Evolutionary conservation across 306 rosid genomes (phyloP).

Genomic region (Malus sylvestris): DNA sequence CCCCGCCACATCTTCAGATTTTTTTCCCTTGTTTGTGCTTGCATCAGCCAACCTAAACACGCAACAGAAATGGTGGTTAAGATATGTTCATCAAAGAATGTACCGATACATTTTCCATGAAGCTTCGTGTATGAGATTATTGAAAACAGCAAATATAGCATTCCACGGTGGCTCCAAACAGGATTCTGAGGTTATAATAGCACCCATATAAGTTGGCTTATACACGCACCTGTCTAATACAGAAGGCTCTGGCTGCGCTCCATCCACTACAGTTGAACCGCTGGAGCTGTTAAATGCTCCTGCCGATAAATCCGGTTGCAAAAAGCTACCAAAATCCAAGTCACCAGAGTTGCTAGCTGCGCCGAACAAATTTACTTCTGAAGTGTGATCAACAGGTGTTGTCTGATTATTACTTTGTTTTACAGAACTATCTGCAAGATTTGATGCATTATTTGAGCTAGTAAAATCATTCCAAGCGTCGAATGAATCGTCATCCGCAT

Average conservation of each 20-base stretch:
- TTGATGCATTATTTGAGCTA: conserved; percentile 31
- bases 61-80: conserved; percentile 14
- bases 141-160: neutral
- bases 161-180: neutral
- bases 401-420: conserved; percentile 24
- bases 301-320: conserved; percentile 36
- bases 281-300: conserved; percentile 29
- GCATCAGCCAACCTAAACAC: conserved; percentile 42
- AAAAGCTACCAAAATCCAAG: conserved; percentile 37
- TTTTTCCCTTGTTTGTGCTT: conserved; percentile 21
- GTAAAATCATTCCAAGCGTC: conserved; percentile 63
- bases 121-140: neutral
- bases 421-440: conserved; percentile 32
- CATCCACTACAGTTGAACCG: conserved; percentile 28
- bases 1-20: conserved; percentile 5
- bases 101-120: neutral
- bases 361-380: conserved; percentile 40
- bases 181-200: conserved; percentile 2
- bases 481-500: conserved; percentile 30
- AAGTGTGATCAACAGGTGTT: conserved; percentile 28
- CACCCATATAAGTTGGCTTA: conserved; percentile 3
- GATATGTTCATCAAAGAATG: neutral
- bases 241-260: conserved; percentile 29
- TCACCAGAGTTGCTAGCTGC: conserved; percentile 25
- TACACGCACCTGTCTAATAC: conserved; percentile 49